phyloP scores from a whole-genome alignment of 495 filamentous ascomycete genomes.

The Aspergillus haitiensis region DNA sequence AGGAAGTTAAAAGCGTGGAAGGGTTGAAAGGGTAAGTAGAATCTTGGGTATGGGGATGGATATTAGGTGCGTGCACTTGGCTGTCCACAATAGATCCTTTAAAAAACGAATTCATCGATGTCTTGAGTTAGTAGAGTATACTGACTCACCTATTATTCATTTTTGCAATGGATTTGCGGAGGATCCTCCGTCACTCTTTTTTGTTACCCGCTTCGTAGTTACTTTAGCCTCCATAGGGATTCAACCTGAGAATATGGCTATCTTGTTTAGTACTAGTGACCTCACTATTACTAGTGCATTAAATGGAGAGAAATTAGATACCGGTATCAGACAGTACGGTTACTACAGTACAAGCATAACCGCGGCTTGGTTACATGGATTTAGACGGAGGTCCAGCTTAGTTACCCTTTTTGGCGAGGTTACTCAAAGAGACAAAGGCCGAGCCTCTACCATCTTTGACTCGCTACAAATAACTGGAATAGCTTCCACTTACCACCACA shows the following conservation, averaged over 20 bases:
- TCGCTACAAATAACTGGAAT: background rate
- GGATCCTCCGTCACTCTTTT: background rate
- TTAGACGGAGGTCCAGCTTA: background rate
- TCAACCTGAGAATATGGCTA: background rate
- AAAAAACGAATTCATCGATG: no score
- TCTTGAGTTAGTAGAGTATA: no score
- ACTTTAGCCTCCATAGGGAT: background rate
- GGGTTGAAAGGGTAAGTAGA: background rate
- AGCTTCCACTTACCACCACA: background rate
- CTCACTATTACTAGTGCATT: no score
- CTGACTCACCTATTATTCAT: background rate
- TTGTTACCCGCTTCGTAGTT: background rate
- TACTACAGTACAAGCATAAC: background rate
- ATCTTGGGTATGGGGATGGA: no score
- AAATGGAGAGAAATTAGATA: background rate
- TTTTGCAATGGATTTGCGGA: background rate
- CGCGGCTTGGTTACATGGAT: background rate
- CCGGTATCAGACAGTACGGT: conserved; percentile 8
- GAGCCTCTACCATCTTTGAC: no score
- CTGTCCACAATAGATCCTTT: no score
- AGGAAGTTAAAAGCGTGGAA: background rate
- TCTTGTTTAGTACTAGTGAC: no score
- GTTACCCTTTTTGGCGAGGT: conserved; percentile 7
- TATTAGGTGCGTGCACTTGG: no score
- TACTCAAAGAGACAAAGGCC: background rate